Conservation (phyloP, 306 rosid genomes). For the Mimosa pudica region DNA sequence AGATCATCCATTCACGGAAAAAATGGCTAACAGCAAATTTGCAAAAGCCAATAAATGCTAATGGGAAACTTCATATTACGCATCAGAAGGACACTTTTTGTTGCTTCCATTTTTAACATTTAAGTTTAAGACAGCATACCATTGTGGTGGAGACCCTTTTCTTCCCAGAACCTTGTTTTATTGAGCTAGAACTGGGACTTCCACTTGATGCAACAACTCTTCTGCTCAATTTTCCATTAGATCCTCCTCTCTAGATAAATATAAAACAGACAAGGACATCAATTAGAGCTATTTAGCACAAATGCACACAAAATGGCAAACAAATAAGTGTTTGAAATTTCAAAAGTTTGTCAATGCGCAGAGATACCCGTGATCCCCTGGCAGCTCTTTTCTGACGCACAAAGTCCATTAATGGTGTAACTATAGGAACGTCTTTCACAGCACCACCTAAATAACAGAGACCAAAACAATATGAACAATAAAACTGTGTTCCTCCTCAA, state of each 20-base stretch:
- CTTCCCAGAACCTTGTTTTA: constrained; percentile 63
- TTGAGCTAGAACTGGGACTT: constrained; percentile 45
- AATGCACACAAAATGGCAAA: constrained; percentile 3
- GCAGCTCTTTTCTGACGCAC: constrained; percentile 83
- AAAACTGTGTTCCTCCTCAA: not conserved
- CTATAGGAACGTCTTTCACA: constrained; percentile 58
- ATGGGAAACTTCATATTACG: not conserved
- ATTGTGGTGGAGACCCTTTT: constrained; percentile 60
- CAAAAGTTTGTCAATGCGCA: constrained; percentile 1
- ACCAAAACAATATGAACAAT: not conserved
- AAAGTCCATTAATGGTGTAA: constrained; percentile 83
- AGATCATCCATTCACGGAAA: not conserved
- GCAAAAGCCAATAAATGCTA: not conserved
- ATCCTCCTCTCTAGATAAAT: constrained; percentile 47
- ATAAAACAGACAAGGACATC: constrained; percentile 22
- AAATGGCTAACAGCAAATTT: not conserved
- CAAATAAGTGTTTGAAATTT: constrained; percentile 15
- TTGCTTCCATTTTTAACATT: not conserved
- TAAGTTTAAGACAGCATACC: constrained; percentile 46
- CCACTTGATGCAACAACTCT: constrained; percentile 49
- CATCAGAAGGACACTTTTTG: not conserved
- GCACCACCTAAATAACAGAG: constrained; percentile 47
- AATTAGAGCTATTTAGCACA: constrained; percentile 15
- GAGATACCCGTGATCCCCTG: constrained; percentile 68
- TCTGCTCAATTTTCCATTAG: constrained; percentile 65